phyloP scores from a whole-genome alignment of 495 filamentous ascomycete species.

The Gamarada debralockiae region DNA sequence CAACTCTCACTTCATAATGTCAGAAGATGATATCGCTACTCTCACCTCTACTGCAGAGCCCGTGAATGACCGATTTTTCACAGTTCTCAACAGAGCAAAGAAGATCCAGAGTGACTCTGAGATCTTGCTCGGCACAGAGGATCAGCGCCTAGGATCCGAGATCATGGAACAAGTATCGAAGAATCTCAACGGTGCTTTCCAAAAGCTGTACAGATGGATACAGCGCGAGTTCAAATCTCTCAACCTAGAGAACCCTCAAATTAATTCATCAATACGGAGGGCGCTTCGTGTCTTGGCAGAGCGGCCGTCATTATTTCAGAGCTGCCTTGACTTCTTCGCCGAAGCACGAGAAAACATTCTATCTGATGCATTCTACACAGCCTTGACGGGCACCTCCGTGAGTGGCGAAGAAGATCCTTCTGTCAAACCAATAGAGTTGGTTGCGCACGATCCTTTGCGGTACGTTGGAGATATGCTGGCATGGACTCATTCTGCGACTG shows the following conservation, averaged over 20 bases:
- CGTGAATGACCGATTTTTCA: constrained; percentile 84
- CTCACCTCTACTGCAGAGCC: constrained; percentile 75
- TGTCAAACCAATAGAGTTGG: constrained; percentile 90
- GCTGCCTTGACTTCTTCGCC: constrained; percentile 88
- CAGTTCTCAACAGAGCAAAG: constrained; percentile 74
- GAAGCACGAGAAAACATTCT: constrained; percentile 85
- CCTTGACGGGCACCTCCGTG: constrained; percentile 68
- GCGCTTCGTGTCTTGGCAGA: constrained; percentile 88
- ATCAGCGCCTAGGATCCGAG: constrained; percentile 79
- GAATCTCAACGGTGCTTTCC: constrained; percentile 84
- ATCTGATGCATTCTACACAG: constrained; percentile 86
- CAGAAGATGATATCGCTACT: constrained; percentile 68
- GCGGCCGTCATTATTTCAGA: constrained; percentile 85
- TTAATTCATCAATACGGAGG: constrained; percentile 78
- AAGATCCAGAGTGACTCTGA: constrained; percentile 85
- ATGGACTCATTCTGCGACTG: constrained; percentile 91
- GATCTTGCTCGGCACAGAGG: constrained; percentile 82
- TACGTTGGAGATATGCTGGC: constrained; percentile 98
- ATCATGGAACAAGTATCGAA: constrained; percentile 87
- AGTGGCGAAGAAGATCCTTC: constrained; percentile 41
- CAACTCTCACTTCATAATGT: constrained; percentile 76
- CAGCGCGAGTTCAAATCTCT: constrained; percentile 89
- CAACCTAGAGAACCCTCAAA: constrained; percentile 92
- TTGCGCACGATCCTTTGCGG: constrained; percentile 84
- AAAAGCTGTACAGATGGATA: constrained; percentile 93